phyloP scores from a whole-genome alignment of 768 basidiomycete genomes.

The Russula compacta region DNA sequence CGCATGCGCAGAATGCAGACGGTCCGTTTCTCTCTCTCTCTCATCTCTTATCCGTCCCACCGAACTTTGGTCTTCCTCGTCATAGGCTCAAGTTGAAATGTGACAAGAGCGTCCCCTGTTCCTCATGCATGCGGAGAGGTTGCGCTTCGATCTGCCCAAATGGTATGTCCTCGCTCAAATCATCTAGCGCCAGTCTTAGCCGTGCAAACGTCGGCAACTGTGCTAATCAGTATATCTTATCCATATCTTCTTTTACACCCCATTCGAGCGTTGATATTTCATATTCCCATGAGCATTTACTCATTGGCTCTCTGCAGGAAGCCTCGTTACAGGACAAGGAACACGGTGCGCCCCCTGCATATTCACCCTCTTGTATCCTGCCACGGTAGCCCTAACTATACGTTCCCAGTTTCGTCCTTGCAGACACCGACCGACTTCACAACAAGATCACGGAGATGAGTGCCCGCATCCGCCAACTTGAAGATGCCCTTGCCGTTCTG shows the following conservation, averaged over 20 bases:
- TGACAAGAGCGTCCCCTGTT: constrained; percentile 55
- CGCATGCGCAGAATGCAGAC: constrained; percentile 20
- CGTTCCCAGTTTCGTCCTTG: constrained; percentile 50
- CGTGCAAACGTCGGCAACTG: not conserved
- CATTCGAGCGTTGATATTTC: not conserved
- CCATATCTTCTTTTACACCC: not conserved
- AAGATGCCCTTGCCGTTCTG: constrained; percentile 53
- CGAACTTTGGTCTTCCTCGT: not conserved
- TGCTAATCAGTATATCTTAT: not conserved
- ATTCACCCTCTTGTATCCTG: not conserved
- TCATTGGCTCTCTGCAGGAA: constrained; percentile 29
- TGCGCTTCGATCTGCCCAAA: constrained; percentile 75
- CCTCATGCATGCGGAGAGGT: constrained; percentile 57
- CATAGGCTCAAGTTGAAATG: constrained; percentile 60
- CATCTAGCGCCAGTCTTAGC: not conserved
- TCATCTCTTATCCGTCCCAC: not conserved
- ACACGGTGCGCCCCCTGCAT: constrained; percentile 43
- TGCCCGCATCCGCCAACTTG: constrained; percentile 61
- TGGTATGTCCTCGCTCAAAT: constrained; percentile 25
- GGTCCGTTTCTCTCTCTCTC: constrained; percentile 1
- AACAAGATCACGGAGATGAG: constrained; percentile 60
- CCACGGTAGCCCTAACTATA: not conserved
- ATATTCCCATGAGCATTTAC: not conserved
- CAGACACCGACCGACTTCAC: constrained; percentile 62
- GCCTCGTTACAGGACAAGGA: constrained; percentile 67